Percentiles rank a stretch among this genome's conserved stretches.
Conservation (phyloP, 2,329 filamentous ascomycete genomes). For the Herpotrichia juniperi region DNA sequence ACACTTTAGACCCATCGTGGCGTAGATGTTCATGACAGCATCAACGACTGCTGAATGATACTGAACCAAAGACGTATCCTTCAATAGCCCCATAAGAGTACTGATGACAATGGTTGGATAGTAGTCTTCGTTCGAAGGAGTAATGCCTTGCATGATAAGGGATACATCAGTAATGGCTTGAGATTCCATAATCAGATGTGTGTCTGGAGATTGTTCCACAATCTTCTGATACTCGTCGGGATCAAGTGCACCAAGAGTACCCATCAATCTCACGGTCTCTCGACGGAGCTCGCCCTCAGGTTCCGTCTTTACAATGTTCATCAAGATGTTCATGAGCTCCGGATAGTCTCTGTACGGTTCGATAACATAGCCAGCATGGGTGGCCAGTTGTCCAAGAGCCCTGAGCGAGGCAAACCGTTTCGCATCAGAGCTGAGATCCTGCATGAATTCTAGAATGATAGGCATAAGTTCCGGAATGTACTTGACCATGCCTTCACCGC, state of each 20-base stretch:
- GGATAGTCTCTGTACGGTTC: conserved; percentile 95
- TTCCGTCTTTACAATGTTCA: conserved; percentile 93
- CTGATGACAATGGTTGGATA: conserved; percentile 98
- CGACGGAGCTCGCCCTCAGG: conserved; percentile 84
- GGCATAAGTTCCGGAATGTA: conserved; percentile 95
- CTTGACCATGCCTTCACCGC: conserved; percentile 88
- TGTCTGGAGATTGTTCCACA: conserved; percentile 84
- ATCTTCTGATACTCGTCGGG: conserved; percentile 97
- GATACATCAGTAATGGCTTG: conserved; percentile 86
- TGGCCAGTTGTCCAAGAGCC: conserved; percentile 89
- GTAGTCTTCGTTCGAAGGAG: conserved; percentile 96
- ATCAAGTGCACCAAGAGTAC: conserved; percentile 91
- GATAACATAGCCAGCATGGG: conserved; percentile 97
- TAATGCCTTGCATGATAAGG: conserved; percentile 96
- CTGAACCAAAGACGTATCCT: conserved; percentile 85
- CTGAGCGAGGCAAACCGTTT: conserved; percentile 92
- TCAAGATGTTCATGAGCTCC: conserved; percentile 87
- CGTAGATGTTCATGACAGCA: conserved; percentile 98
- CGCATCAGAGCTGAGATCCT: conserved; percentile 87
- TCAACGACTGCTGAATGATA: conserved; percentile 95
- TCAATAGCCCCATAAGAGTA: conserved; percentile 87
- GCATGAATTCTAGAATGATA: conserved; percentile 89
- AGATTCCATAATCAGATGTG: conserved; percentile 72
- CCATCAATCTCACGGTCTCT: conserved; percentile 95
- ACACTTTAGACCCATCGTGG: conserved; percentile 93